Evolutionary conservation across 2,329 filamentous ascomycete species (phyloP).

Genomic region (Penicillium sp.): DNA sequence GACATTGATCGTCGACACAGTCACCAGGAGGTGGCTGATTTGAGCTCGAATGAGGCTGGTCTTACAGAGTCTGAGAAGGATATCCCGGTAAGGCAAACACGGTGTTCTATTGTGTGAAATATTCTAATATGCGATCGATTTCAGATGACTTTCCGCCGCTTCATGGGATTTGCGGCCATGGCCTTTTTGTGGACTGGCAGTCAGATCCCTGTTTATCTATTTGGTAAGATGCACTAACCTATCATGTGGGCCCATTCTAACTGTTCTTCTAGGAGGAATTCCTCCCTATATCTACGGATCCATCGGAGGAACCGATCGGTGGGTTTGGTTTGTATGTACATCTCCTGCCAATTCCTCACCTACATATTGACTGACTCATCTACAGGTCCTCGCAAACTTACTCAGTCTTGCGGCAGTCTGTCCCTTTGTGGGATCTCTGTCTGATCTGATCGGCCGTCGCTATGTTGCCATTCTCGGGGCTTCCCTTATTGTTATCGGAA

Average conservation of each 20-base stretch:
- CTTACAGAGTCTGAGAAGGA: constrained; percentile 44
- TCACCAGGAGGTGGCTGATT: constrained; percentile 50
- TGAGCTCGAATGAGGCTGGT: constrained; percentile 49
- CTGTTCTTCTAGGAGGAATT: constrained; percentile 40
- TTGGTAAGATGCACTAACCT: constrained; percentile 34
- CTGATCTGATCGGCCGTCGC: constrained; percentile 63
- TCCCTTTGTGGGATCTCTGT: constrained; percentile 66
- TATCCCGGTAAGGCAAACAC: constrained; percentile 37
- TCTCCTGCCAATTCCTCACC: not conserved
- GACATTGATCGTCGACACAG: constrained; percentile 33
- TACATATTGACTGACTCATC: not conserved
- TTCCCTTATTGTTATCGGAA: constrained; percentile 56
- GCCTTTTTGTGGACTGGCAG: constrained; percentile 62
- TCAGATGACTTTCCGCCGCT: constrained; percentile 52
- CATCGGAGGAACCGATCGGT: constrained; percentile 61
- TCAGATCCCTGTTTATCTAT: constrained; percentile 59
- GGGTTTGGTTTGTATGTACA: constrained; percentile 58
- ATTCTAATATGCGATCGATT: not conserved
- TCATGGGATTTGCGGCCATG: constrained; percentile 59
- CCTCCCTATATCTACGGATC: constrained; percentile 59
- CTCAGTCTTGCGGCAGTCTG: constrained; percentile 58
- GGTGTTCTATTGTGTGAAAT: not conserved
- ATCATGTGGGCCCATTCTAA: not conserved
- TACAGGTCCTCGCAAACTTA: constrained; percentile 51
- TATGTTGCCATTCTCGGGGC: constrained; percentile 60